These are phyloP conservation scores for Erodium texanum DNA, from an alignment of 441 rosid species.

Conservation along the genomic window DNA sequence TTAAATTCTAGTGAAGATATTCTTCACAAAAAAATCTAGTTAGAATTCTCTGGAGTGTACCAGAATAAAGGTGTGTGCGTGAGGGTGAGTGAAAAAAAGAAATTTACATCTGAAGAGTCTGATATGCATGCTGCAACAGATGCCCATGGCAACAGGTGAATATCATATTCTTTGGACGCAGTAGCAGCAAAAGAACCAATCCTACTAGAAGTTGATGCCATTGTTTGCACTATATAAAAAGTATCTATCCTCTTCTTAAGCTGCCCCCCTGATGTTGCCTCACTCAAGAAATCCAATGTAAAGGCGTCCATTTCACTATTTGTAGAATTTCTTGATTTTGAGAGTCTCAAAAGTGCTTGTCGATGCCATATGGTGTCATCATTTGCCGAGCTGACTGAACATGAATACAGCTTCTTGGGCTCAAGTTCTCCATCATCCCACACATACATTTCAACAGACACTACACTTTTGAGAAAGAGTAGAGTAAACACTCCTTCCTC, in stretches of 20 bases:
- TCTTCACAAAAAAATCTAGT: not conserved
- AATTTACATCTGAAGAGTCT: slow-evolving; percentile 50
- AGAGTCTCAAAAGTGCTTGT: slow-evolving; percentile 68
- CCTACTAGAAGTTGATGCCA: slow-evolving; percentile 77
- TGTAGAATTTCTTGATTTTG: slow-evolving; percentile 39
- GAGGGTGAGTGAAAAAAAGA: slow-evolving; percentile 9
- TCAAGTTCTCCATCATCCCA: slow-evolving; percentile 67
- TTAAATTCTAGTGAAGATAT: slow-evolving; percentile 2
- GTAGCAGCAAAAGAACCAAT: slow-evolving; percentile 74
- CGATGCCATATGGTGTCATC: slow-evolving; percentile 64
- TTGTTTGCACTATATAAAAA: slow-evolving; percentile 73
- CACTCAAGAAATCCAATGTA: slow-evolving; percentile 63
- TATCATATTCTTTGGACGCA: slow-evolving; percentile 88
- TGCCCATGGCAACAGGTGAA: slow-evolving; percentile 93
- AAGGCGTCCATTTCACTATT: slow-evolving; percentile 59
- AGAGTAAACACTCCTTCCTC: slow-evolving; percentile 75
- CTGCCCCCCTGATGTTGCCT: slow-evolving; percentile 39
- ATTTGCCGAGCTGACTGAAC: slow-evolving; percentile 42
- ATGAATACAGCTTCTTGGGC: slow-evolving; percentile 64
- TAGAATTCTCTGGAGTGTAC: not conserved
- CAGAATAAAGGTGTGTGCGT: not conserved
- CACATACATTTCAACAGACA: slow-evolving; percentile 68
- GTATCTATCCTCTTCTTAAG: slow-evolving; percentile 50
- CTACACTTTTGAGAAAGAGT: slow-evolving; percentile 74
- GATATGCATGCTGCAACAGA: slow-evolving; percentile 93